A percentile compares a stretch with the other conserved stretches of the same genome.
Conservation (phyloP, 352 stramenopile species). For the Globisporangium lucens region DNA sequence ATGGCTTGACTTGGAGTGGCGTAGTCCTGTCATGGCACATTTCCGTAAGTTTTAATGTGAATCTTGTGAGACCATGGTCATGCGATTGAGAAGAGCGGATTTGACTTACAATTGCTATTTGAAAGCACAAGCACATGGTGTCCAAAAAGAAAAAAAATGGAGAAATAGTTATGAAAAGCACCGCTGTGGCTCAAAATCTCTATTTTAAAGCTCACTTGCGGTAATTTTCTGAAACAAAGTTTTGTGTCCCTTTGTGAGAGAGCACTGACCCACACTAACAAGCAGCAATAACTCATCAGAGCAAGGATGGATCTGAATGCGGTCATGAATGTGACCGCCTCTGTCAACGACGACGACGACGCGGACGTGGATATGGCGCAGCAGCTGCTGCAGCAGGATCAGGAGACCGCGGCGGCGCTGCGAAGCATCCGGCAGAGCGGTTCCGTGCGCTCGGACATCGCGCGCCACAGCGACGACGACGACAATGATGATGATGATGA, state of each 20-base stretch:
- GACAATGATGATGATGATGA: background rate
- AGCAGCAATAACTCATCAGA: background rate
- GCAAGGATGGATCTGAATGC: constrained; percentile 5
- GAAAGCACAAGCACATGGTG: background rate
- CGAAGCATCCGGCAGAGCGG: constrained; percentile 7
- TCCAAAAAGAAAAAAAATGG: background rate
- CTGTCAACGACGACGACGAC: background rate
- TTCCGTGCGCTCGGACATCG: background rate
- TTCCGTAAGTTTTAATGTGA: no score
- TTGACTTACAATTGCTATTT: background rate
- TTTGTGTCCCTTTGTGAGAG: background rate
- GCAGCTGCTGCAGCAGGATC: background rate
- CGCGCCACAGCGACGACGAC: background rate
- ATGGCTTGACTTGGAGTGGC: background rate
- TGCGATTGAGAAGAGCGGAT: background rate
- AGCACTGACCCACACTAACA: background rate
- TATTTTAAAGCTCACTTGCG: no score
- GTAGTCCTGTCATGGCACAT: no score
- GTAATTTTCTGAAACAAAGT: no score
- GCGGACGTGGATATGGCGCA: background rate
- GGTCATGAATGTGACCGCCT: constrained; percentile 1
- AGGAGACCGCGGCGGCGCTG: constrained; percentile 6
- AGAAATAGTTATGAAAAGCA: background rate
- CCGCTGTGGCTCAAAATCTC: background rate
- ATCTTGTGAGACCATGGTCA: no score